phyloP scores from a whole-genome alignment of 2,329 filamentous ascomycete genomes.

The Arthrobotrys sinensis region DNA sequence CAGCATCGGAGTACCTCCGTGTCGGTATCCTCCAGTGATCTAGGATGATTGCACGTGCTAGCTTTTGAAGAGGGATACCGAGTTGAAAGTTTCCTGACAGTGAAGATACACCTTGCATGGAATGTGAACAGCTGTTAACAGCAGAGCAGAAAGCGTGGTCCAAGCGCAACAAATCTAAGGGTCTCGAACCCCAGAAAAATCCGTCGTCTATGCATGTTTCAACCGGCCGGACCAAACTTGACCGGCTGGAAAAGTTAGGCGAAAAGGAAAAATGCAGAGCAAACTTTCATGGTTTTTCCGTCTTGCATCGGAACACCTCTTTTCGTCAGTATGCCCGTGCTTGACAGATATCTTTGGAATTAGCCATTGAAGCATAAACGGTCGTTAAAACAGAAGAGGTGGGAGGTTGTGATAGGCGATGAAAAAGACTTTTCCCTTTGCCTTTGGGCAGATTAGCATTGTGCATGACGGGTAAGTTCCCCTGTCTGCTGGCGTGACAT shows the following conservation, averaged over 20 bases:
- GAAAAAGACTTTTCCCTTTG: background rate
- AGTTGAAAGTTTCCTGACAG: background rate
- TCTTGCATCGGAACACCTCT: conserved; percentile 27
- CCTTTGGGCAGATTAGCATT: conserved; percentile 20
- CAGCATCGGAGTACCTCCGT: conserved; percentile 22
- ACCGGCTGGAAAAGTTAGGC: conserved; percentile 36
- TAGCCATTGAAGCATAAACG: conserved; percentile 15
- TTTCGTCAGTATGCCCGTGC: conserved; percentile 26
- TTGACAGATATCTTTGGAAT: conserved; percentile 9
- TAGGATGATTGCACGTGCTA: conserved; percentile 12
- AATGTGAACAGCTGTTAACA: conserved; percentile 25
- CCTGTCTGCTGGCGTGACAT: conserved; percentile 46
- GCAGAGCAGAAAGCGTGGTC: conserved; percentile 20
- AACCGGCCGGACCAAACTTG: conserved; percentile 31
- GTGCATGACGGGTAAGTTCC: conserved; percentile 43
- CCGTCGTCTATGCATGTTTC: conserved; percentile 58
- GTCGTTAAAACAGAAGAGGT: background rate
- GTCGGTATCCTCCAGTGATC: conserved; percentile 20
- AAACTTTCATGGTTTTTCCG: conserved; percentile 36
- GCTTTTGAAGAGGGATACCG: conserved; percentile 18
- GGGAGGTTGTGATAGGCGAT: conserved; percentile 12
- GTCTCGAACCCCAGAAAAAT: conserved; percentile 16
- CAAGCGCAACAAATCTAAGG: conserved; percentile 41
- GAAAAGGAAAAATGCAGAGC: conserved; percentile 36
- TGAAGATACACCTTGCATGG: conserved; percentile 21